Conservation (phyloP, 2,329 filamentous ascomycete genomes). For the Arthrobotrys sphaeroides region DNA sequence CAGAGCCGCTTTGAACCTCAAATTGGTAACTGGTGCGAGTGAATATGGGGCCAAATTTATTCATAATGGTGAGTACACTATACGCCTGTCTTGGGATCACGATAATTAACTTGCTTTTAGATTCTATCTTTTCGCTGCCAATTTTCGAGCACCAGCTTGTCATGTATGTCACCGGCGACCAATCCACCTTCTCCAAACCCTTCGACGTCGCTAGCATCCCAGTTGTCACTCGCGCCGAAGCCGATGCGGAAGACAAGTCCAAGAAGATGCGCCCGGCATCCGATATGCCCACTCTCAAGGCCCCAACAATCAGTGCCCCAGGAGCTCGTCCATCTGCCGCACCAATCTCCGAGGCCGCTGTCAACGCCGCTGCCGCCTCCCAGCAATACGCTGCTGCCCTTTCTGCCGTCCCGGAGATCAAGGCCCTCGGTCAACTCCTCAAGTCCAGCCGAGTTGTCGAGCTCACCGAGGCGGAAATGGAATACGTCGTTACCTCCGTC, state of each 20-base stretch:
- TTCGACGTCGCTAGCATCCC: slow-evolving; percentile 94
- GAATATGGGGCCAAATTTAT: slow-evolving; percentile 87
- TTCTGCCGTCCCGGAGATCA: slow-evolving; percentile 80
- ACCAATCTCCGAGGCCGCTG: slow-evolving; percentile 76
- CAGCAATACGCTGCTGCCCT: slow-evolving; percentile 76
- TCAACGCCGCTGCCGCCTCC: slow-evolving; percentile 79
- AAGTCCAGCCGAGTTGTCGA: slow-evolving; percentile 88
- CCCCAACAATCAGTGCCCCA: slow-evolving; percentile 79
- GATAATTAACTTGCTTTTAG: slow-evolving; percentile 62
- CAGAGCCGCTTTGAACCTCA: slow-evolving; percentile 88
- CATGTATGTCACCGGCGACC: slow-evolving; percentile 94
- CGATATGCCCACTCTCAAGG: slow-evolving; percentile 90
- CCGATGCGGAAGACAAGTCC: slow-evolving; percentile 91
- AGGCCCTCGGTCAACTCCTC: slow-evolving; percentile 86
- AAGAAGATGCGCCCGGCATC: slow-evolving; percentile 86
- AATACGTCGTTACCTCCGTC: slow-evolving; percentile 91
- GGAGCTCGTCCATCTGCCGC: slow-evolving; percentile 68
- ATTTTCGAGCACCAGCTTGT: slow-evolving; percentile 97
- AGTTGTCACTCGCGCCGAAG: slow-evolving; percentile 93
- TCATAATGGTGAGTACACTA: slow-evolving; percentile 75
- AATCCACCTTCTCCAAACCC: slow-evolving; percentile 80
- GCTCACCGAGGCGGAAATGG: slow-evolving; percentile 94
- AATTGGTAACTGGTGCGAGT: slow-evolving; percentile 91
- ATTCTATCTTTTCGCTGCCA: slow-evolving; percentile 93
- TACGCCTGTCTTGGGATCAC: slow-evolving; percentile 2